These are phyloP conservation scores for Periconia digitata DNA, from an alignment of 2,329 filamentous ascomycete species.

Conservation along the genomic window DNA sequence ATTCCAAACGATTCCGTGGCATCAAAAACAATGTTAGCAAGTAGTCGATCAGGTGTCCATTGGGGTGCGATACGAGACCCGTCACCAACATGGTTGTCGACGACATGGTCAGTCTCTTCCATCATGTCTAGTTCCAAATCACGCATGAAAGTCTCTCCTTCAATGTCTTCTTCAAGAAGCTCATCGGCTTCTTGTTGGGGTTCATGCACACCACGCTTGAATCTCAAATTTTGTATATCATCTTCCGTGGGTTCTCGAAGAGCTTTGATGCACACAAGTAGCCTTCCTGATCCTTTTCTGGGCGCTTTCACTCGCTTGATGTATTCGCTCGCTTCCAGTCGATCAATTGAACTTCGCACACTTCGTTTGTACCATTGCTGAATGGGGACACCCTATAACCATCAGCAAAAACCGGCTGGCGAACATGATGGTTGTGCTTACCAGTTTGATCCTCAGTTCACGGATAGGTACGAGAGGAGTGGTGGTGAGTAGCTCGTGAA, in stretches of 20 bases:
- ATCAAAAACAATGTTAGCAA: conserved; percentile 57
- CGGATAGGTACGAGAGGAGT: conserved; percentile 54
- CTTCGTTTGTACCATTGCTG: conserved; percentile 43
- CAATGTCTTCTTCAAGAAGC: conserved; percentile 31
- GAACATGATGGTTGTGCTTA: conserved; percentile 22
- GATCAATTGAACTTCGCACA: conserved; percentile 42
- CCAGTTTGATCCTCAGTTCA: conserved; percentile 55
- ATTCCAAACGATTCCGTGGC: conserved; percentile 50
- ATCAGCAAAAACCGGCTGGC: conserved; percentile 19
- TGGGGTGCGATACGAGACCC: conserved; percentile 46
- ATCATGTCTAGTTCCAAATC: conserved; percentile 36
- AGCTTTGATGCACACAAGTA: conserved; percentile 44
- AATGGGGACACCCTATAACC: conserved; percentile 29
- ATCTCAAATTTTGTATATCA: conserved; percentile 36
- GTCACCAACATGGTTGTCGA: background rate
- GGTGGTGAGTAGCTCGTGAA: conserved; percentile 54
- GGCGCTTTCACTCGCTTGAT: conserved; percentile 42
- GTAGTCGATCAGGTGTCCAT: conserved; percentile 57
- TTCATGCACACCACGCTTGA: conserved; percentile 20
- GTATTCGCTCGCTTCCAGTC: conserved; percentile 44
- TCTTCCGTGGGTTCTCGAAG: conserved; percentile 41
- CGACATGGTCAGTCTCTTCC: conserved; percentile 18
- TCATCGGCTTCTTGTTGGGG: conserved; percentile 20
- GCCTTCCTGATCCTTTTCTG: conserved; percentile 28
- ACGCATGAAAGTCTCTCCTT: conserved; percentile 31